These are phyloP conservation scores for Gelatoporia subvermispora DNA, from an alignment of 768 basidiomycete species.

Conservation along the genomic window DNA sequence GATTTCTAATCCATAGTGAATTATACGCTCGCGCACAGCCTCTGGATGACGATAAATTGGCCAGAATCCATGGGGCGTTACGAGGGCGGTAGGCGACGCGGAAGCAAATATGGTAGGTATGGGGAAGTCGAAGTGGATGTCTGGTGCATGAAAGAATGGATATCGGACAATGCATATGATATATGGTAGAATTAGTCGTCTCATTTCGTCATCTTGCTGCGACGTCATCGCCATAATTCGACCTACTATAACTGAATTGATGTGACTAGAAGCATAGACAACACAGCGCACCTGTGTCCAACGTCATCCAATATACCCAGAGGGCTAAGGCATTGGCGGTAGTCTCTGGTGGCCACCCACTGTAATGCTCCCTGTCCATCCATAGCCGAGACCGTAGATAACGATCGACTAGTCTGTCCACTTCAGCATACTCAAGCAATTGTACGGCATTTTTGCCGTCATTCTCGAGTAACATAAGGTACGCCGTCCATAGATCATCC, in stretches of 20 bases:
- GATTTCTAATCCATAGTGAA: slow-evolving; percentile 18
- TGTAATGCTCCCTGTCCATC: slow-evolving; percentile 26
- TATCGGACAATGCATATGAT: slow-evolving; percentile 45
- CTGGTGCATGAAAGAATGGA: slow-evolving; percentile 51
- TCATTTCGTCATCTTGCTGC: slow-evolving; percentile 24
- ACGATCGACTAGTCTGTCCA: slow-evolving; percentile 39
- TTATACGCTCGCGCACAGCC: slow-evolving; percentile 8
- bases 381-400: slow-evolving; percentile 44
- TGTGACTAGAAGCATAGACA: neutral
- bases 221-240: slow-evolving; percentile 9
- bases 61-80: slow-evolving; percentile 40
- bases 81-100: slow-evolving; percentile 24
- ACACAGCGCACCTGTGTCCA: slow-evolving; percentile 39
- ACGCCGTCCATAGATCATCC: slow-evolving; percentile 43
- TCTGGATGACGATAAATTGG: slow-evolving; percentile 37
- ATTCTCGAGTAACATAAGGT: slow-evolving; percentile 59
- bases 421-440: slow-evolving; percentile 37
- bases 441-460: slow-evolving; percentile 61
- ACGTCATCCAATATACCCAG: slow-evolving; percentile 65
- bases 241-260: slow-evolving; percentile 9
- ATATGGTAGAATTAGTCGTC: slow-evolving; percentile 36
- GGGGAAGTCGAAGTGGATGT: slow-evolving; percentile 55
- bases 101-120: slow-evolving; percentile 23
- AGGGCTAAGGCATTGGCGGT: slow-evolving; percentile 46
- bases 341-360: slow-evolving; percentile 58